Evolutionary conservation across 352 stramenopile genomes (phyloP), one percentile per base, ranked within the genome.

Genomic region (Pythium apleroticum): DNA sequence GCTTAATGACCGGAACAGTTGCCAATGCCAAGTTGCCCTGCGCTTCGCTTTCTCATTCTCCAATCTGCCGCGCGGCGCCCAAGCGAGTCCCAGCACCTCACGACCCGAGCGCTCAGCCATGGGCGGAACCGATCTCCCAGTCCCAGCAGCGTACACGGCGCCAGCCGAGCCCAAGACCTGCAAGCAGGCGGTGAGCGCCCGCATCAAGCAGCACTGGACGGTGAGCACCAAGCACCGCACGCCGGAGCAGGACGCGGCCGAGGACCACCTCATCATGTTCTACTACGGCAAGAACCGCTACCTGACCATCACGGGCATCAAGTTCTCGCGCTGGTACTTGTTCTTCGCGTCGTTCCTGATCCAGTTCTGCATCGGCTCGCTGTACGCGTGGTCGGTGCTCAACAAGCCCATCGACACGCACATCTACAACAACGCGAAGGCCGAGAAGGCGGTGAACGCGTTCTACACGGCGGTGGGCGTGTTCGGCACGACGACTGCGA

Each of bases 341-440:
- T 88, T 90, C 57, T 68, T 74, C 33, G 80, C 80, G 28, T 72
- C 72, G 28, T 89, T 89, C 63, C 35, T 82, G n/a, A 71, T 84
- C 54, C 80, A 89, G 53, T 89, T 88, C 62, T 88, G 76, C 69
- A 84, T 86, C 39, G 82, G 82, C 46, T 86, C 76, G 55, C 76
- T 91, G 58, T 91, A 91, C 73, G 74, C 80, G 35, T 91, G 80
- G 80, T 88, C 78, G 19, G 77, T 88, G 52, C 74, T 89, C 64
- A 91, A 91, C 68, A 74, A 79, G 63, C 80, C 80, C 15, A 80
- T 91, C 22, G 80, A 89, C 55, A 60, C 55, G 48, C 71, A 76
- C 30, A 64, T 88, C 24, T 89, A 87, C 63, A 62, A 74, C 31
- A 73, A 88, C 71, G 39, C 60, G 30, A 79, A 63, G 25, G 76